These are phyloP conservation scores for Nyssa sinensis DNA, from an alignment of 148 eudicot species.

Conservation along the genomic window DNA sequence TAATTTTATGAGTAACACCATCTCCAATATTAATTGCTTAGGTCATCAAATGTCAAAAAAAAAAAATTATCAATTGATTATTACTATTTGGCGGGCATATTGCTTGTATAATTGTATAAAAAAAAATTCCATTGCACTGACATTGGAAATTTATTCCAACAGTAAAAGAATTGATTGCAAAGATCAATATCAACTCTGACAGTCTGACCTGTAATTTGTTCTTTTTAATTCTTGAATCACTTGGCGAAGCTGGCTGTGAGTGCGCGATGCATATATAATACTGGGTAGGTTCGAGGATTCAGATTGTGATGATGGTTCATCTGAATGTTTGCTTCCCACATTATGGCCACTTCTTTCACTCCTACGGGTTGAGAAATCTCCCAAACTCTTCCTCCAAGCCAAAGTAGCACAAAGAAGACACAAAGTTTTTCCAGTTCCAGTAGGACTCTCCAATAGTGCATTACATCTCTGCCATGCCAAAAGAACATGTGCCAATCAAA, in stretches of 20 bases:
- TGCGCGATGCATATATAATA: slow-evolving; percentile 87
- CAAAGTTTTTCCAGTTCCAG: slow-evolving; percentile 97
- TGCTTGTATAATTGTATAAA: neutral
- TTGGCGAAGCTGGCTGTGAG: slow-evolving; percentile 95
- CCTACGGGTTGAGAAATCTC: slow-evolving; percentile 55
- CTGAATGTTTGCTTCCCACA: slow-evolving; percentile 30
- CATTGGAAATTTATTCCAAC: neutral
- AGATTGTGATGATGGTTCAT: slow-evolving; percentile 39
- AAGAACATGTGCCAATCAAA: neutral
- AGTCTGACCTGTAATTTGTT: slow-evolving; percentile 80
- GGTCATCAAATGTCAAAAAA: too few relatives aligned
- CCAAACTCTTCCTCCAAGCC: slow-evolving; percentile 92
- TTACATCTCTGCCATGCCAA: slow-evolving; percentile 59
- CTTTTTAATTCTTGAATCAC: slow-evolving; percentile 85
- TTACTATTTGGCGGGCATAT: neutral
- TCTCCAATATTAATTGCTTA: too few relatives aligned
- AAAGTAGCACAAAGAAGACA: slow-evolving; percentile 96
- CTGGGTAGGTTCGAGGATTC: slow-evolving; percentile 46
- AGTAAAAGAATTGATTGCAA: neutral
- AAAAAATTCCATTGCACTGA: neutral
- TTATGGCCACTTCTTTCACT: slow-evolving; percentile 21
- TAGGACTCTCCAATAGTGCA: slow-evolving; percentile 94
- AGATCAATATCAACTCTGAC: slow-evolving; percentile 35
- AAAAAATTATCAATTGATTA: too few relatives aligned
- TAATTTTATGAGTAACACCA: too few relatives aligned